Evolutionary conservation across 352 stramenopile genomes (phyloP).

Genomic region (Globisporangium nagaii): DNA sequence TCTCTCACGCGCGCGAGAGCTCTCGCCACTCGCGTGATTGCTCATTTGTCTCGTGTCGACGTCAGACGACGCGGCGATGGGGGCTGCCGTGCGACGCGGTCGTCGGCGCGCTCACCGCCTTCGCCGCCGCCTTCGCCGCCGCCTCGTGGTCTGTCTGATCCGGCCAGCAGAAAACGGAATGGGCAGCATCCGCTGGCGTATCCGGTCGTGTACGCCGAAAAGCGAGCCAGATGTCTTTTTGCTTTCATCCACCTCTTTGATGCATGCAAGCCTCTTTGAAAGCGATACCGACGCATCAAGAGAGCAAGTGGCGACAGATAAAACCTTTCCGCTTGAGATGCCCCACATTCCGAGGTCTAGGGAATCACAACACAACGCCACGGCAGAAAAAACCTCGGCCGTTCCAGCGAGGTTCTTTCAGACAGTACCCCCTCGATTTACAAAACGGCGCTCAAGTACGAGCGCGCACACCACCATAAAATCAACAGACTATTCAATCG

Average conservation of each 20-base stretch:
- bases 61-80: too few species aligned
- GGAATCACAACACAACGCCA: background rate
- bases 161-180: background rate
- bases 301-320: background rate
- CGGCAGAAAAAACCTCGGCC: background rate
- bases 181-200: constrained; percentile 4
- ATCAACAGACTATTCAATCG: background rate
- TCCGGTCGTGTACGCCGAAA: constrained; percentile 3
- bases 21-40: background rate
- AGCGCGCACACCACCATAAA: background rate
- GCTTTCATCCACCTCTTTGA: too few species aligned
- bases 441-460: too few species aligned
- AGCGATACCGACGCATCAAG: too few species aligned
- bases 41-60: too few species aligned
- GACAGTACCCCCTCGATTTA: too few species aligned
- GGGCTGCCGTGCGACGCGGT: too few species aligned
- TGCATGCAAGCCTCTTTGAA: too few species aligned
- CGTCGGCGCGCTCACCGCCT: background rate
- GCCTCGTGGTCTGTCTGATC: background rate
- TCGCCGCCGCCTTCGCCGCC: too few species aligned
- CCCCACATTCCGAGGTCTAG: background rate
- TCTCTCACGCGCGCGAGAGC: too few species aligned
- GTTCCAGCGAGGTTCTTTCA: background rate
- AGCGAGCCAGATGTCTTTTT: too few species aligned
- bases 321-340: background rate